These are phyloP conservation scores for Halophytophthora polymorphica DNA, from an alignment of 352 stramenopile genomes.

Conservation along the genomic window DNA sequence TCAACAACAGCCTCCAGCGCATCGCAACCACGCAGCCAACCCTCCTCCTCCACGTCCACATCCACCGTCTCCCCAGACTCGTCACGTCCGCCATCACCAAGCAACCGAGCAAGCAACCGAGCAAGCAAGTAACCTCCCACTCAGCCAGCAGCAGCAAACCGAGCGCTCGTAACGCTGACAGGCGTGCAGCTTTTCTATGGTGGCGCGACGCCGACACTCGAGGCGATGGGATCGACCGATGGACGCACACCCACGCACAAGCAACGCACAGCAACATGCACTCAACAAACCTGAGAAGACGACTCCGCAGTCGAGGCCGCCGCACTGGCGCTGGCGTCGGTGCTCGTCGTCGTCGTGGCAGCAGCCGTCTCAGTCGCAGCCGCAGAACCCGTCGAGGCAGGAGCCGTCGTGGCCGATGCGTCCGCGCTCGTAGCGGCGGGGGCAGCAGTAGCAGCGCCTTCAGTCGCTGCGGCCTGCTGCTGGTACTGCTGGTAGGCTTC, in stretches of 20 bases:
- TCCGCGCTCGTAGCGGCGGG: constrained; percentile 3
- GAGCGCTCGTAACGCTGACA: no score
- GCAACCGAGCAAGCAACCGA: constrained; percentile 5
- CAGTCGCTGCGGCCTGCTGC: constrained; percentile 40
- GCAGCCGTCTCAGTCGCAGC: constrained; percentile 5
- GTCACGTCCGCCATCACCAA: not conserved
- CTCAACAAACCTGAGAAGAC: constrained; percentile 66
- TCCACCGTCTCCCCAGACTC: constrained; percentile 15
- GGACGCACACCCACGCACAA: constrained; percentile 8
- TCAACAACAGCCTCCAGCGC: constrained; percentile 34
- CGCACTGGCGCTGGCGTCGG: constrained; percentile 10
- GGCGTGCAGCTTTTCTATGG: not conserved
- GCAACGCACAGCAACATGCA: constrained; percentile 37
- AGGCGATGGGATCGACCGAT: constrained; percentile 11
- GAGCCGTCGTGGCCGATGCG: constrained; percentile 5
- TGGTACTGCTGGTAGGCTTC: constrained; percentile 76
- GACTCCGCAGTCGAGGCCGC: constrained; percentile 14
- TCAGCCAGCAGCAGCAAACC: not conserved
- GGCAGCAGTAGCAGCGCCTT: constrained; percentile 6
- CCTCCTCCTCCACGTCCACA: constrained; percentile 14
- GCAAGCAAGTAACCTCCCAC: not conserved
- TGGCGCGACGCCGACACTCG: not conserved
- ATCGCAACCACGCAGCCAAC: constrained; percentile 24
- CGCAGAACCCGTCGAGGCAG: constrained; percentile 11
- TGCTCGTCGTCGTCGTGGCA: constrained; percentile 14